Evolutionary conservation across 2,329 filamentous ascomycete genomes (phyloP).

Genomic region (Cladosporium sp.): DNA sequence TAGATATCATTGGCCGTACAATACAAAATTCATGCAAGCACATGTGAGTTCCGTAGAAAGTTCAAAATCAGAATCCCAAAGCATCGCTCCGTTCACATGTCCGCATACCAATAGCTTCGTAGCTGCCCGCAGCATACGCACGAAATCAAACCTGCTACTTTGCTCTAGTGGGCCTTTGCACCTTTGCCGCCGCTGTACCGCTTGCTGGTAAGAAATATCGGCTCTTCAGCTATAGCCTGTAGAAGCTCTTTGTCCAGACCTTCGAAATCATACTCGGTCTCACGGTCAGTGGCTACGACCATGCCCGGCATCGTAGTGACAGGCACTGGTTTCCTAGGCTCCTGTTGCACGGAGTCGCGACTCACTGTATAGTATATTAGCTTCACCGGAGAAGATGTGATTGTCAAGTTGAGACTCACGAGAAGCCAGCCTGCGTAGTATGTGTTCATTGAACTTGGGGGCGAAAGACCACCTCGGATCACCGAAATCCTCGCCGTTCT

Average conservation of each 20-base stretch:
- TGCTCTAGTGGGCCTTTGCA: too few relatives aligned
- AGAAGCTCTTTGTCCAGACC: too few relatives aligned
- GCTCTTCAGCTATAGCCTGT: too few relatives aligned
- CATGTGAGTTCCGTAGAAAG: too few relatives aligned
- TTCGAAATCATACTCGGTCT: neutral
- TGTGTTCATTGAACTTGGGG: slow-evolving; percentile 1
- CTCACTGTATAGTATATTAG: neutral
- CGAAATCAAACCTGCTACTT: neutral
- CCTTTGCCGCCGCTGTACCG: too few relatives aligned
- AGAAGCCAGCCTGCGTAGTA: neutral
- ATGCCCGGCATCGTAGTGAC: neutral
- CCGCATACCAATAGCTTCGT: neutral
- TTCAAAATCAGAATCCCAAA: too few relatives aligned
- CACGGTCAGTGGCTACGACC: neutral
- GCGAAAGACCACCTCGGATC: slow-evolving; percentile 4
- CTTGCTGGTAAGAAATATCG: too few relatives aligned
- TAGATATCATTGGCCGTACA: too few relatives aligned
- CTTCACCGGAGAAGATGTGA: too few relatives aligned
- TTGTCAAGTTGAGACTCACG: neutral
- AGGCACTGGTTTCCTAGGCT: neutral
- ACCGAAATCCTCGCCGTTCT: neutral
- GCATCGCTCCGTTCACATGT: too few relatives aligned
- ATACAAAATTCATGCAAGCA: too few relatives aligned
- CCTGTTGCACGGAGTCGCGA: neutral
- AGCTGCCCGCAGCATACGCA: neutral